phyloP scores from a whole-genome alignment of 306 rosid genomes.

The Citrullus mucosospermus region DNA sequence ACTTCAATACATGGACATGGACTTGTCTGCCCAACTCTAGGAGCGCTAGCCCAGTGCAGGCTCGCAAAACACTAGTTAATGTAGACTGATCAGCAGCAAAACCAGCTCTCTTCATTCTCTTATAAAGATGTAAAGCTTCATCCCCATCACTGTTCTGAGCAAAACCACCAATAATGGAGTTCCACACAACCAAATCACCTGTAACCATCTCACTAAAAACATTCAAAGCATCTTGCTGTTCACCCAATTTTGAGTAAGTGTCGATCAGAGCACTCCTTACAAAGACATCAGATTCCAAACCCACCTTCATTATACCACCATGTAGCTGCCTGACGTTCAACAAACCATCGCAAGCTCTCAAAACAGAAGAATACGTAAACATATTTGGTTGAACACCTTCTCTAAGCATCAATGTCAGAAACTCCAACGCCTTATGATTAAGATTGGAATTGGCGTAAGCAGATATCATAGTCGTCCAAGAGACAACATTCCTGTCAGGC shows the following conservation, averaged over 20 bases:
- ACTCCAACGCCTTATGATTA: conserved; percentile 39
- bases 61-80: conserved; percentile 72
- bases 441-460: conserved; percentile 48
- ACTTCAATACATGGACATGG: conserved; percentile 66
- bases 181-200: conserved; percentile 67
- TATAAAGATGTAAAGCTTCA: conserved; percentile 57
- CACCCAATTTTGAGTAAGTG: conserved; percentile 61
- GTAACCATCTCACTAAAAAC: conserved; percentile 69
- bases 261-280: conserved; percentile 71
- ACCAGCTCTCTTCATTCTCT: conserved; percentile 53
- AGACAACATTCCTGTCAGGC: conserved; percentile 67
- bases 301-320: conserved; percentile 42
- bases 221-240: conserved; percentile 30
- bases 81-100: conserved; percentile 50
- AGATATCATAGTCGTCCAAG: conserved; percentile 72
- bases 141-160: conserved; percentile 77
- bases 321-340: conserved; percentile 51
- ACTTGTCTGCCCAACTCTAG: conserved; percentile 73
- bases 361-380: conserved; percentile 71
- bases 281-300: conserved; percentile 74
- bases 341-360: conserved; percentile 56
- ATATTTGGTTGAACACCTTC: conserved; percentile 74
- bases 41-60: conserved; percentile 51
- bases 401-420: conserved; percentile 50
- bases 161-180: conserved; percentile 65